Conservation (phyloP, 139 green algal genomes). For the Raphidocelis subcapitata region DNA sequence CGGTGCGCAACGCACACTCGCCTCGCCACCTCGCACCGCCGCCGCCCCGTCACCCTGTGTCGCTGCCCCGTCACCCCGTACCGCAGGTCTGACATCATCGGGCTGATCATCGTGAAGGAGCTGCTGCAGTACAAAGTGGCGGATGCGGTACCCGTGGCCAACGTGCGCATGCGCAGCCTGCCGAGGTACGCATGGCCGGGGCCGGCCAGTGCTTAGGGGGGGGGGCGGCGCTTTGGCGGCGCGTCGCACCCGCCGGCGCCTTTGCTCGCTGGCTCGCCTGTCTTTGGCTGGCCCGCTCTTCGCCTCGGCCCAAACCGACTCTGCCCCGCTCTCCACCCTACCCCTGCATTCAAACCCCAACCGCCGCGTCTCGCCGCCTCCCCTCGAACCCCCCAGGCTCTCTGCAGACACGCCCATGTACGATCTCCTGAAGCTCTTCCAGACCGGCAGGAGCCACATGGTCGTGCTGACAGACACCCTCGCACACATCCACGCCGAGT, state of each 20-base stretch:
- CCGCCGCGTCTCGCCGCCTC: too few relatives aligned
- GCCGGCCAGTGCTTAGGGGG: too few relatives aligned
- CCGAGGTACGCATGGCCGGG: slow-evolving; percentile 52
- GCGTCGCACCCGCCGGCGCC: too few relatives aligned
- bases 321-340: too few relatives aligned
- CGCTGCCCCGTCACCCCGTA: background rate
- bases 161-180: slow-evolving; percentile 45
- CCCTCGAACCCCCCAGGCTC: slow-evolving; percentile 33
- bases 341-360: too few relatives aligned
- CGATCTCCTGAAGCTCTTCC: slow-evolving; percentile 92
- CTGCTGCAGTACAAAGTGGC: slow-evolving; percentile 48
- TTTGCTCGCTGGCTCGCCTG: too few relatives aligned
- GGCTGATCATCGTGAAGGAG: slow-evolving; percentile 89
- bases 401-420: slow-evolving; percentile 67
- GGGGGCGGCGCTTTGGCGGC: too few relatives aligned
- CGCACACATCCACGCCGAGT: background rate
- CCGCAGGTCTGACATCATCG: slow-evolving; percentile 44
- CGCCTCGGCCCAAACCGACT: too few relatives aligned
- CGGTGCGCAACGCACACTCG: too few relatives aligned
- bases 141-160: slow-evolving; percentile 41
- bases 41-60: too few relatives aligned
- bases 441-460: slow-evolving; percentile 88
- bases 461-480: slow-evolving; percentile 65
- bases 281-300: too few relatives aligned
- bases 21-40: too few relatives aligned